Conservation (phyloP, 2,329 filamentous ascomycete species). For the Xylaria arbuscula region DNA sequence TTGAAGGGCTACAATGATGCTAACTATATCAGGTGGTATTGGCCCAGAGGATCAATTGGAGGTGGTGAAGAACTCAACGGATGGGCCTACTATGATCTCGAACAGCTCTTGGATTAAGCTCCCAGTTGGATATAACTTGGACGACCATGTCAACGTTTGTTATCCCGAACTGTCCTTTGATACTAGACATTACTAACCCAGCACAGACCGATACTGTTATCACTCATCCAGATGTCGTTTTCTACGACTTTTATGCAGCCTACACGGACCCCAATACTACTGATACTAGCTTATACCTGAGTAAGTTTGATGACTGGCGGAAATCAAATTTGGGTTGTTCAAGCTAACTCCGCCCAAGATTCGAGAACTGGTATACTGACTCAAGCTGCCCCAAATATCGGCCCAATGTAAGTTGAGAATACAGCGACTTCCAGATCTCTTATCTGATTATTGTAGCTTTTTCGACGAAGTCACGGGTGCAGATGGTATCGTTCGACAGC, state of each 20-base stretch:
- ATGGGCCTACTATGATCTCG: conserved; percentile 63
- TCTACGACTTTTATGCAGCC: conserved; percentile 74
- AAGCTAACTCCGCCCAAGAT: conserved; percentile 41
- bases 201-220: conserved; percentile 59
- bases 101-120: conserved; percentile 66
- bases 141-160: conserved; percentile 64
- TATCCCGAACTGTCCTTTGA: background rate
- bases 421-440: background rate
- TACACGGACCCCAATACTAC: conserved; percentile 60
- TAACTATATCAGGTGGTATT: conserved; percentile 60
- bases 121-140: conserved; percentile 69
- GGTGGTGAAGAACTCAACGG: conserved; percentile 61
- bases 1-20: conserved; percentile 10
- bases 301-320: conserved; percentile 41
- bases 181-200: conserved; percentile 10
- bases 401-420: conserved; percentile 59
- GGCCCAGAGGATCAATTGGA: conserved; percentile 70
- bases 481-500: conserved; percentile 70
- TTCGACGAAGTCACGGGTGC: conserved; percentile 68
- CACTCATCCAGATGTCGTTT: conserved; percentile 58
- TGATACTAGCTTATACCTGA: conserved; percentile 59
- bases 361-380: conserved; percentile 69
- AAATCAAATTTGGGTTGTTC: background rate
- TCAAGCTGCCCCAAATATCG: conserved; percentile 74
- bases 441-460: conserved; percentile 48